Evolutionary conservation across 2,329 filamentous ascomycete genomes (phyloP).

Genomic region (Malbranchea zuffiana): DNA sequence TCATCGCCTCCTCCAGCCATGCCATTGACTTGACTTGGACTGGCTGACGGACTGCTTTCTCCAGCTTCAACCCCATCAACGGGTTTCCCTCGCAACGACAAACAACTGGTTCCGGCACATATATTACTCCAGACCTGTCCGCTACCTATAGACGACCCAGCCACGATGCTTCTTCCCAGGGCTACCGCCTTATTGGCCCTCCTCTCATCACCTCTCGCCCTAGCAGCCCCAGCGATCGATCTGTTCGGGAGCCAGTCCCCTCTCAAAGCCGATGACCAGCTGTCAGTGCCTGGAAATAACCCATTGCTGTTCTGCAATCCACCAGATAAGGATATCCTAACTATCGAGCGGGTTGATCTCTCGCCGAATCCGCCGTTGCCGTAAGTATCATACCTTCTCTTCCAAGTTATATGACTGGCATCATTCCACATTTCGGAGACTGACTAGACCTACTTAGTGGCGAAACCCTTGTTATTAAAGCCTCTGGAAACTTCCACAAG

Average conservation of each 20-base stretch:
- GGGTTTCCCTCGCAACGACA: no score
- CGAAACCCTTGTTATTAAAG: constrained; percentile 63
- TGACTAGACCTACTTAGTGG: no score
- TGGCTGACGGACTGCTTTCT: no score
- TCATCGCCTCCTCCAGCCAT: no score
- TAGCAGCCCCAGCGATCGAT: constrained; percentile 31
- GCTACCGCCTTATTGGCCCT: constrained; percentile 31
- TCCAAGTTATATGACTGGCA: constrained; percentile 3
- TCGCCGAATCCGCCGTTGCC: constrained; percentile 73
- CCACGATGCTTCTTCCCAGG: constrained; percentile 35
- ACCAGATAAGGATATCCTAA: constrained; percentile 58
- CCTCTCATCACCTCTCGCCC: constrained; percentile 34
- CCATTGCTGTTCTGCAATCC: constrained; percentile 70
- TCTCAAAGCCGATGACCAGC: constrained; percentile 41
- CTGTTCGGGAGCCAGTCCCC: constrained; percentile 41
- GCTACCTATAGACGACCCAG: no score
- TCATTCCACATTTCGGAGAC: constrained; percentile 16
- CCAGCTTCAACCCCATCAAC: no score
- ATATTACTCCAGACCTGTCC: no score
- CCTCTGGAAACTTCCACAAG: constrained; percentile 62
- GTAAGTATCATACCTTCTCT: constrained; percentile 45
- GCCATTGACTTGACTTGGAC: no score
- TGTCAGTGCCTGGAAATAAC: constrained; percentile 71
- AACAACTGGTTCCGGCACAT: no score
- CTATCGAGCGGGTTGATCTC: constrained; percentile 69